Evolutionary conservation across 495 filamentous ascomycete species (phyloP), one percentile per base, ranked within the genome.

Genomic region (Tetracladium setigerum): DNA sequence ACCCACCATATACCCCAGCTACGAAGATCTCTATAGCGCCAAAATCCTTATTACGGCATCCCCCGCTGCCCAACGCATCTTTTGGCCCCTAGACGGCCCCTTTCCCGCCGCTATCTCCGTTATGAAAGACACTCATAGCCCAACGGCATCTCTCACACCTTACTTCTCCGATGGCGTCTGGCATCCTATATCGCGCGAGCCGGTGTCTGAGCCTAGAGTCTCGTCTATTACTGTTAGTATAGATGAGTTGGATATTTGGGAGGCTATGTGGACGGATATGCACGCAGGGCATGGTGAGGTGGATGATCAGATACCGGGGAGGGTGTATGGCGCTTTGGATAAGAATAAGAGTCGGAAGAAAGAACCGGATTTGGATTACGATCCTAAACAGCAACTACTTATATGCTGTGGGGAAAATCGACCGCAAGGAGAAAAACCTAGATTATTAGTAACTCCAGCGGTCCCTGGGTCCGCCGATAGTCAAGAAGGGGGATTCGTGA

Each of bases 71-170:
- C 33, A 56, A 41, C 56, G 53, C 40, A 48, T 59, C 45, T 50
- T 53, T 30, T 59, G 49, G 56, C 40, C 45, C 27, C 44, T 55
- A 14, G 38, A 58, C 40, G 52, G 55, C 38, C 30, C 39, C 39
- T 54, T 57, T 46, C 51, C 54, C 52, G 40, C 41, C n/a, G 41
- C 52, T 32, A 53, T 58, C 18, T 56, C 47, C 41, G 49, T 59
- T 39, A 59, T 59, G 53, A 38, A 27, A 18, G 43, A 24, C 39
- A 2, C 30, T 15, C 13, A 30, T 44, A 52, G 36, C 35, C 47
- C 46, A 22, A 41, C 49, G 17, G 24, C 47, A 24, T 27, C 22
- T 27, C 48, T 56, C 17, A 53, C 56, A 19, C 56, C 45, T 9
- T 59, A 49, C 36, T 59, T 50, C 42, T 9, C 42, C 19, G 17